Percentiles rank a stretch among this genome's conserved stretches.
These are phyloP conservation scores for Coniferiporia weirii DNA, from an alignment of 1,284 basidiomycete species.

Conservation along the genomic window DNA sequence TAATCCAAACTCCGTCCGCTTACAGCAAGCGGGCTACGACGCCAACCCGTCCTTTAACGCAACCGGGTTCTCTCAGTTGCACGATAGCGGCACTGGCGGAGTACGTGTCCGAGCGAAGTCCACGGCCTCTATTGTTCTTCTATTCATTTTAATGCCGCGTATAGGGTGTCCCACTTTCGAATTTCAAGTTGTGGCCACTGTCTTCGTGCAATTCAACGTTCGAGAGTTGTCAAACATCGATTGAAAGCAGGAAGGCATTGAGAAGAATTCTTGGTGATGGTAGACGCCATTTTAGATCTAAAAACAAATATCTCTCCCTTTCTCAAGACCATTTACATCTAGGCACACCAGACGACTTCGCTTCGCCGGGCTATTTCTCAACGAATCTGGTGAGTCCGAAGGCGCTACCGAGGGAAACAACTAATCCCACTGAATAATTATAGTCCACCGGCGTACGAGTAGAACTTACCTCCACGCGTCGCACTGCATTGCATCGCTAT, in stretches of 20 bases:
- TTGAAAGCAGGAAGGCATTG: conserved; percentile 10
- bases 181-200: conserved; percentile 19
- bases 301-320: neutral
- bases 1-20: neutral
- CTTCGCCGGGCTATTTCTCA: conserved; percentile 22
- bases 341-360: conserved; percentile 19
- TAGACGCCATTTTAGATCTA: neutral
- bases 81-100: conserved; percentile 23
- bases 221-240: conserved; percentile 18
- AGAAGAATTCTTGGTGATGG: conserved; percentile 15
- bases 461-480: conserved; percentile 21
- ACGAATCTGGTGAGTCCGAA: conserved; percentile 17
- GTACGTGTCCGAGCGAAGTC: conserved; percentile 7
- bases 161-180: conserved; percentile 18
- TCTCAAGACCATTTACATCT: neutral
- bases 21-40: conserved; percentile 23
- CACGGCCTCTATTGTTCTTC: neutral
- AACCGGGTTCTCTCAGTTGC: conserved; percentile 23
- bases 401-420: neutral
- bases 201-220: conserved; percentile 18
- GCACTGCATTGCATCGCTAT: conserved; percentile 22
- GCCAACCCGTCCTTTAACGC: conserved; percentile 20
- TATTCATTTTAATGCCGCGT: neutral
- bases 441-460: conserved; percentile 20
- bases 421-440: neutral